Evolutionary conservation across 2,329 filamentous ascomycete species (phyloP).

Genomic region (Elsinoe ampelina): DNA sequence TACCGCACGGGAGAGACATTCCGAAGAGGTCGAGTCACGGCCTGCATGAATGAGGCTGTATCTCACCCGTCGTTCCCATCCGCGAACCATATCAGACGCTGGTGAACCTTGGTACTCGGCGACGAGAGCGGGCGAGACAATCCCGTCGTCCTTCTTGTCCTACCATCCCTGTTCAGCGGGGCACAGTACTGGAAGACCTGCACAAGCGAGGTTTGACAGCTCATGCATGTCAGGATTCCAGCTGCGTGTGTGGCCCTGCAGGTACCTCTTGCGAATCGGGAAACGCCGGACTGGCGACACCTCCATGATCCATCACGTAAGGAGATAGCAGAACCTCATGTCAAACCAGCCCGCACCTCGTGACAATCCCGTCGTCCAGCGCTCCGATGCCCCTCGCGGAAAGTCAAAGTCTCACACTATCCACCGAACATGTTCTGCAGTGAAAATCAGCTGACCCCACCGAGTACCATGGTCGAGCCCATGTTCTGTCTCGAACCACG

Average conservation of each 20-base stretch:
- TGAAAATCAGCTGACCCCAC: not conserved
- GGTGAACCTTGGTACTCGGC: not conserved
- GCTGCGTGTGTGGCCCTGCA: not conserved
- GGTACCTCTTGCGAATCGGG: not conserved
- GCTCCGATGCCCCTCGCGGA: too few relatives aligned
- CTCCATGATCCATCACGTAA: not conserved
- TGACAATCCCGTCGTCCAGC: too few relatives aligned
- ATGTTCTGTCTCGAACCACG: not conserved
- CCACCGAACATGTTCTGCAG: not conserved
- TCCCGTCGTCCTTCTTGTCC: not conserved
- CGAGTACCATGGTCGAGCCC: not conserved
- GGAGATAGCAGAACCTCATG: not conserved
- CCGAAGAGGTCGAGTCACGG: not conserved
- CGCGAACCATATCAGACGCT: not conserved
- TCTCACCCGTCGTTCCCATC: not conserved
- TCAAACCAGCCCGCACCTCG: not conserved
- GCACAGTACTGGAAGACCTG: not conserved
- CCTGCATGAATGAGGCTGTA: conserved; percentile 4
- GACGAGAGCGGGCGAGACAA: not conserved
- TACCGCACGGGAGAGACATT: conserved; percentile 3
- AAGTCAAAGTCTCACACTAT: too few relatives aligned
- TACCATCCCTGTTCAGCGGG: not conserved
- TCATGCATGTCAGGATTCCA: not conserved
- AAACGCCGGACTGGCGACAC: not conserved
- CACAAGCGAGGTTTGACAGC: conserved; percentile 1